Conservation (phyloP, 2,329 filamentous ascomycete genomes). For the Orbilia brochopaga region DNA sequence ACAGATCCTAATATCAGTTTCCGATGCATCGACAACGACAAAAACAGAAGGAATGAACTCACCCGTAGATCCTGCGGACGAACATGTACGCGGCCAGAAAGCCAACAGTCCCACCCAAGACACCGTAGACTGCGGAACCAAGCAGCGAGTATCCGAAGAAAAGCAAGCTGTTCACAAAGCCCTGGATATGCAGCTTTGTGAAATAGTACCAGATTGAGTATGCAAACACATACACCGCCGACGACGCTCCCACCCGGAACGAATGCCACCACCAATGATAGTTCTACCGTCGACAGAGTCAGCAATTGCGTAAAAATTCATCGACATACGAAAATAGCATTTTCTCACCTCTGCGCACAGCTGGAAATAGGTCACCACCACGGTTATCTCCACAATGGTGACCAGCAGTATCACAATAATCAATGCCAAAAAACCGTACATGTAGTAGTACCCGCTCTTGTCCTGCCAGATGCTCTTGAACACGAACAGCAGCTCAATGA, state of each 20-base stretch:
- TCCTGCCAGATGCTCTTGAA: constrained; percentile 89
- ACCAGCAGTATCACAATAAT: constrained; percentile 74
- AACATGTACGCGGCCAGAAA: constrained; percentile 85
- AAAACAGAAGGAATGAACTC: constrained; percentile 56
- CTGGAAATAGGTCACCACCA: constrained; percentile 81
- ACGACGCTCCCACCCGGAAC: constrained; percentile 78
- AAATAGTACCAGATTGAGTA: constrained; percentile 87
- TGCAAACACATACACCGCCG: constrained; percentile 78
- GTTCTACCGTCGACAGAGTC: constrained; percentile 63
- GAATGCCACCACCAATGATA: constrained; percentile 94
- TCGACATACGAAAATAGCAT: background rate
- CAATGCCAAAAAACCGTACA: constrained; percentile 82
- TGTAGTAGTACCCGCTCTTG: constrained; percentile 89
- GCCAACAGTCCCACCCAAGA: constrained; percentile 81
- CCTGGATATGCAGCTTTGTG: constrained; percentile 78
- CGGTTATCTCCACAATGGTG: constrained; percentile 80
- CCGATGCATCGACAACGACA: background rate
- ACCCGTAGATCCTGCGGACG: constrained; percentile 81
- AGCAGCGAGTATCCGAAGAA: constrained; percentile 87
- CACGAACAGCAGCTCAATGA: constrained; percentile 84
- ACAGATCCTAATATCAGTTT: constrained; percentile 43
- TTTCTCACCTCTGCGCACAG: constrained; percentile 73
- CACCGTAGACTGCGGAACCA: constrained; percentile 78
- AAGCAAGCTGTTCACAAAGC: constrained; percentile 77
- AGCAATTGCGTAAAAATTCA: background rate